These are phyloP conservation scores for Parachaetomium inaequale DNA, from an alignment of 495 filamentous ascomycete genomes.

Conservation along the genomic window DNA sequence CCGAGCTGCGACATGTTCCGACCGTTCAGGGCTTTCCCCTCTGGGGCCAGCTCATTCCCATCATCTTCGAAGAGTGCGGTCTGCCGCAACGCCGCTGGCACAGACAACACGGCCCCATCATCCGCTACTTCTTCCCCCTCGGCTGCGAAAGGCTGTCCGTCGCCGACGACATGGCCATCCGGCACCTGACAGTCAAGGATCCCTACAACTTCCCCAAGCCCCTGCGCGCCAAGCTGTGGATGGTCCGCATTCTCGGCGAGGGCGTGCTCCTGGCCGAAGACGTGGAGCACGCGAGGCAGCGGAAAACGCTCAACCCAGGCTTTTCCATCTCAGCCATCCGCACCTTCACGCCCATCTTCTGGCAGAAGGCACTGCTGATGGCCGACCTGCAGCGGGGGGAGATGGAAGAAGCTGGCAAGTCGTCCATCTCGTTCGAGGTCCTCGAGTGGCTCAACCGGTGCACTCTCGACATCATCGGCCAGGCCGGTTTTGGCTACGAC, in stretches of 20 bases:
- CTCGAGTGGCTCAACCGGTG: slow-evolving; percentile 49
- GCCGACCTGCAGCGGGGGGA: slow-evolving; percentile 41
- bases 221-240: slow-evolving; percentile 47
- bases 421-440: slow-evolving; percentile 36
- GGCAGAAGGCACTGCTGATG: slow-evolving; percentile 47
- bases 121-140: slow-evolving; percentile 31
- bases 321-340: slow-evolving; percentile 47
- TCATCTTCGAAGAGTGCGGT: slow-evolving; percentile 29
- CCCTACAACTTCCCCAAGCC: slow-evolving; percentile 55
- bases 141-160: slow-evolving; percentile 28
- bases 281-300: slow-evolving; percentile 42
- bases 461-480: slow-evolving; percentile 52
- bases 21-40: slow-evolving; percentile 26
- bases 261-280: slow-evolving; percentile 49
- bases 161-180: slow-evolving; percentile 34
- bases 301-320: slow-evolving; percentile 45
- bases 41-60: slow-evolving; percentile 29
- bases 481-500: slow-evolving; percentile 48
- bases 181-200: slow-evolving; percentile 50
- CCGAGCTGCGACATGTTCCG: slow-evolving; percentile 23
- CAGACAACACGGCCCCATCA: slow-evolving; percentile 24
- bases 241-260: slow-evolving; percentile 47
- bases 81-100: slow-evolving; percentile 31
- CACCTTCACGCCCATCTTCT: slow-evolving; percentile 47
- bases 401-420: slow-evolving; percentile 31